Evolutionary conservation across 768 basidiomycete genomes (phyloP), one percentile per base, ranked within the genome.

Genomic region (Auriscalpium vulgare): DNA sequence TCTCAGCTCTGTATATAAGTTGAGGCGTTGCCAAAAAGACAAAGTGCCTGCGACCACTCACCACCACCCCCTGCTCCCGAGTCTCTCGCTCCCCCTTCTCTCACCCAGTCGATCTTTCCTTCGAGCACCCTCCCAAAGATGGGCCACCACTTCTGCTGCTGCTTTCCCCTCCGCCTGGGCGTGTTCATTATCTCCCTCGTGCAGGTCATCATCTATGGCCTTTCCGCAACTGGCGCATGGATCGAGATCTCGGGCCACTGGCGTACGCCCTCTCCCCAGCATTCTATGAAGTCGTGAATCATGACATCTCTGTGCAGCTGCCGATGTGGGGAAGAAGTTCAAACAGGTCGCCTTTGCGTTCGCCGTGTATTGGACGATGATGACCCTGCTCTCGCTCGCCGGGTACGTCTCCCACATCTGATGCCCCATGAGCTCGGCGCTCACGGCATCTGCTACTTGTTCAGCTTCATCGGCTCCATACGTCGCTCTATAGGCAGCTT

Each of bases 161-260:
- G 61, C 36, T 16, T 62, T 16, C 61, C 61, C 45, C 19, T 62
- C 45, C 56, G 61, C 37, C 51, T 62, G n/a, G 61, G 61, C 9
- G 56, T 59, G 29, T 37, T 61, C 2, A 53, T 62, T 19, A 57
- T 62, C 43, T 57, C 59, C 38, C 8, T 51, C 19, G 6, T 10
- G 46, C 61, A 62, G 55, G 36, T 57, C 11, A 9, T 47, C 48
- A 2, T 55, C 8, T 13, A 6, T 5, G 56, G 50, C 21, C 35
- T 62, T n/a, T 10, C 61, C 13, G 59, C 61, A 8, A 59, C 46
- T 7, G 54, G 11, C 0, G 8, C 35, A 19, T 57, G 59, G 56
- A 49, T 51, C 34, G 17, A 51, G 9, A 8, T 62, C 2, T 17
- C 51, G 1, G 29, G 29, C 29, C n/a, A 44, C 37, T 23, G 51